Evolutionary conservation across 2,329 filamentous ascomycete species (phyloP).

Genomic region (Neodidymelliopsis sp.): DNA sequence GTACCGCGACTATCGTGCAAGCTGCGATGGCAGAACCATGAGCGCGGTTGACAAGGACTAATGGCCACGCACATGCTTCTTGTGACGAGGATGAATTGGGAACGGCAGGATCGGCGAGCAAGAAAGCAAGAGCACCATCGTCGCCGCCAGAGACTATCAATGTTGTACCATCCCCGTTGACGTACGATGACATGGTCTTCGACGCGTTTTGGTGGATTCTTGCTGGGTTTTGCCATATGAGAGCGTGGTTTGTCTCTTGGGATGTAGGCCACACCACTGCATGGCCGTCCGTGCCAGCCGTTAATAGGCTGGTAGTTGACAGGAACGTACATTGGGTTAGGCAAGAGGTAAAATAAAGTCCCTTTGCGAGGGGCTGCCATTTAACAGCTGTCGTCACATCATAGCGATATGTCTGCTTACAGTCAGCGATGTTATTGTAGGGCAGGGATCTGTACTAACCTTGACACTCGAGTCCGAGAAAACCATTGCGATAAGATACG

Average conservation of each 20-base stretch:
- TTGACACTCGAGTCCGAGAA: constrained; percentile 86
- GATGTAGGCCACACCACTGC: constrained; percentile 67
- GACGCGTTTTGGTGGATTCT: constrained; percentile 80
- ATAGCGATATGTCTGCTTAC: constrained; percentile 56
- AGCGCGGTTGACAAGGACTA: constrained; percentile 61
- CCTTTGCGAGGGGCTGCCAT: constrained; percentile 49
- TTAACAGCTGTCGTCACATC: constrained; percentile 24
- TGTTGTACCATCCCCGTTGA: constrained; percentile 44
- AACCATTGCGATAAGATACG: constrained; percentile 71
- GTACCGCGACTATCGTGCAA: constrained; percentile 51
- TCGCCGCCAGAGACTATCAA: constrained; percentile 82
- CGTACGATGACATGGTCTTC: constrained; percentile 61
- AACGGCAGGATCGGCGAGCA: constrained; percentile 27
- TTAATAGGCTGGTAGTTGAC: constrained; percentile 59
- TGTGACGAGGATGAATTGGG: constrained; percentile 19
- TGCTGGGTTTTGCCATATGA: constrained; percentile 38
- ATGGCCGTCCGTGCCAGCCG: constrained; percentile 83
- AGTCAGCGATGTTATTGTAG: constrained; percentile 4
- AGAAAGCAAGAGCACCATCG: constrained; percentile 76
- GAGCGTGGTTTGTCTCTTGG: constrained; percentile 15
- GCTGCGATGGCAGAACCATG: constrained; percentile 76
- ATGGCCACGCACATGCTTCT: constrained; percentile 23
- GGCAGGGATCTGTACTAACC: constrained; percentile 42
- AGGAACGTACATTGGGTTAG: constrained; percentile 68
- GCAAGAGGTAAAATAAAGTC: constrained; percentile 64